Evolutionary conservation across 164 flowering plant genomes (phyloP), one percentile per base, ranked within the genome.

Genomic region (Akebia trifoliata): DNA sequence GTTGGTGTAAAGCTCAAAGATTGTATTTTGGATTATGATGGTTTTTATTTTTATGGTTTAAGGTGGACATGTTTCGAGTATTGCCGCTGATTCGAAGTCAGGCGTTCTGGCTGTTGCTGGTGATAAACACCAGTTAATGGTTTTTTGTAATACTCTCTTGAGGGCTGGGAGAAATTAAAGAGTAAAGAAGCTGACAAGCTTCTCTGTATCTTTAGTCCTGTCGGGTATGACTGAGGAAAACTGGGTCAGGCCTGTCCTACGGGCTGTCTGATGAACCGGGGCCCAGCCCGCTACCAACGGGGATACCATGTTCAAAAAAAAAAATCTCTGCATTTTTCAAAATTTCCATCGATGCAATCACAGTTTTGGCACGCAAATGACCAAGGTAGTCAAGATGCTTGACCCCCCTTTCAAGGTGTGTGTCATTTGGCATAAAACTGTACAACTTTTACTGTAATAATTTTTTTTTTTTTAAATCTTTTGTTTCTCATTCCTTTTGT

Each of bases 101-200:
- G 76, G 75, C 30, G 64, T 69, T 18, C 32, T 86, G 11, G 90
- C 87, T 3, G 70, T 84, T 17, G 98, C 83, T n/a, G 71, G 70
- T 40, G 79, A 72, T 26, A 71, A 60, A 32, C 73, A 75, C 49
- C 63, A 76, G 57, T 54, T 91, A 67, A 69, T 70, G 64, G 67
- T n/a, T 91, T 37, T 91, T 76, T 69, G 52, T 56, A 32, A 48
- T 79, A 58, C 31, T 26, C 45, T 32, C 61, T 32, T 60, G n/a
- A 57, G 52, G 43, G 42, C 25, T 31, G 32, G 35, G 37, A 58
- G 36, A 45, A 57, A 29, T 34, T 39, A 60, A 36, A 10, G 31
- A 21, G 39, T 1, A 24, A 43, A 31, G 10, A 47, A 40, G 29
- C 26, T 36, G 17, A 42, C 36, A 34, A 26, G 2, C 61, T 39